phyloP scores from a whole-genome alignment of 495 filamentous ascomycete genomes.

The Annulohypoxylon stygium region DNA sequence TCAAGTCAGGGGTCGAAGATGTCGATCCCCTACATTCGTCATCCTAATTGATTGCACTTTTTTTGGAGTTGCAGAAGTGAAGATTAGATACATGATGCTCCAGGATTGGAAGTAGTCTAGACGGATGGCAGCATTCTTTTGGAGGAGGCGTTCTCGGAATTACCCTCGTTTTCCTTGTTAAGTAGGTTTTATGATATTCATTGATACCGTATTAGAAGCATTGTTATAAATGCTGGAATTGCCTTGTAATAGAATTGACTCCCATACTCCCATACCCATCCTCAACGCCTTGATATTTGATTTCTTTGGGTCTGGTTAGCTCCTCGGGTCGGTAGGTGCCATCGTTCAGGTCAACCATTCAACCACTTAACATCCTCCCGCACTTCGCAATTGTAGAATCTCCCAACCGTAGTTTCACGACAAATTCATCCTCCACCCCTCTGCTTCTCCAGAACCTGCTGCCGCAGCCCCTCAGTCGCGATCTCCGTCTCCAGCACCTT shows the following conservation, averaged over 20 bases:
- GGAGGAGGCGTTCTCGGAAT: constrained; percentile 50
- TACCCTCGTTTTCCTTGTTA: constrained; percentile 44
- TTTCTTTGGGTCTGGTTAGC: background rate
- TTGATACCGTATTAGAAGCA: constrained; percentile 46
- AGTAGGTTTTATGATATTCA: constrained; percentile 40
- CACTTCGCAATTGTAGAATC: no score
- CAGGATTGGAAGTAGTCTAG: constrained; percentile 28
- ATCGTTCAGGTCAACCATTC: background rate
- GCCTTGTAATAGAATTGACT: constrained; percentile 12
- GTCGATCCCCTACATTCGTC: constrained; percentile 63
- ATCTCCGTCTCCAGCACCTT: constrained; percentile 80
- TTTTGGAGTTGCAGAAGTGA: constrained; percentile 18
- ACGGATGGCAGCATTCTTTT: constrained; percentile 44
- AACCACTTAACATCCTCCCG: background rate
- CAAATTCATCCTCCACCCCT: constrained; percentile 38
- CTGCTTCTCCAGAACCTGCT: constrained; percentile 54
- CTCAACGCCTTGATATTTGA: background rate
- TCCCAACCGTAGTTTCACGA: background rate
- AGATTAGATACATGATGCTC: constrained; percentile 37
- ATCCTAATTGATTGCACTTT: constrained; percentile 22
- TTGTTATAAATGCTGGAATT: constrained; percentile 28
- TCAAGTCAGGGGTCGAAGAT: constrained; percentile 66
- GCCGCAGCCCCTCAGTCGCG: constrained; percentile 75
- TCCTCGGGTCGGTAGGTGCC: background rate
- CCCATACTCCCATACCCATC: background rate